Evolutionary conservation across 164 flowering plant species (phyloP), one percentile per base, ranked within the genome.

Genomic region (Piper longum): DNA sequence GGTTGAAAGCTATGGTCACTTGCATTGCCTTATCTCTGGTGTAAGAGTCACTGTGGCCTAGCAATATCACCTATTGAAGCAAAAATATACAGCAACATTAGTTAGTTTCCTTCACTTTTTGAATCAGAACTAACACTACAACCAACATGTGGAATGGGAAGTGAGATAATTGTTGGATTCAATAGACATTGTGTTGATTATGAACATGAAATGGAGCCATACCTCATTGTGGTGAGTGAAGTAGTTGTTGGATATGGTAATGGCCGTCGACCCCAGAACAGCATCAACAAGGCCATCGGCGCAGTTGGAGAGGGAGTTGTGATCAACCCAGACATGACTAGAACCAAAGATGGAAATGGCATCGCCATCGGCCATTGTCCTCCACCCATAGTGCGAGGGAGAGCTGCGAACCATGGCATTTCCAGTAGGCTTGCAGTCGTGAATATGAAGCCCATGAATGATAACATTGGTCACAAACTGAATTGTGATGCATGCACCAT

Each of bases 271-370:
- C 56, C 95, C 98, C 95, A 91, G 84, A 63, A 91, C 82, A 68
- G 96, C 98, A 72, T 91, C 98, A 42, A 91, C 83, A n/a, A 91
- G 95, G 6, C 98, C 98, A 73, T 91, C 98, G 7, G 96, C 88
- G 61, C 98, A 92, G 55, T 78, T 67, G 41, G 96, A 86, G 56
- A 92, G 85, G 0, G 98, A 92, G 63, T 80, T 80, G 78, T 92
- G 98, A 73, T 92, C 98, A 41, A 92, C 80, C 98, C 98, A 92
- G 4, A 92, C 73, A 64, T 92, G 98, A 70, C 96, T 89, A 17
- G 96, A 80, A 16, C 95, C 92, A 26, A 89, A 89, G 40, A 91
- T 87, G 41, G 96, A 89, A 62, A 91, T 59, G 26, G 77, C 98
- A 72, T 92, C 98, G 12, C 80, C 78, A 12, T 78, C 82, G 39